Percentiles rank a stretch among this genome's conserved stretches.
Conservation (phyloP, 176 grass and related monocot genomes). For the Oryza longistaminata region DNA sequence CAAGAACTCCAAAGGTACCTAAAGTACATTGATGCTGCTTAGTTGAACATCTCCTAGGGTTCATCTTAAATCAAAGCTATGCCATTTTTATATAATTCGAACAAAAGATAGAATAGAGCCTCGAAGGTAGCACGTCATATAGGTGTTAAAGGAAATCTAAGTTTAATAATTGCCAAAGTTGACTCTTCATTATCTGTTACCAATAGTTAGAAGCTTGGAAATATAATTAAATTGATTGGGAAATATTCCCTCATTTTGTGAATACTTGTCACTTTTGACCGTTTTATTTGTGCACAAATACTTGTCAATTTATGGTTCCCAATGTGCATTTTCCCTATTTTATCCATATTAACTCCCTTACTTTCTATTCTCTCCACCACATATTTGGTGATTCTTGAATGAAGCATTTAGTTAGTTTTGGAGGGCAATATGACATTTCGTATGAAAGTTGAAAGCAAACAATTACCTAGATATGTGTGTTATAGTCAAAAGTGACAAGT, state of each 20-base stretch:
- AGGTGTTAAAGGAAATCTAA: conserved; percentile 20
- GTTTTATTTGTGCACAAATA: too few species aligned
- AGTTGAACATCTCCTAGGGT: conserved; percentile 21
- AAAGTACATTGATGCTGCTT: conserved; percentile 9
- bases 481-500: too few species aligned
- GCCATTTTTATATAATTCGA: conserved; percentile 11
- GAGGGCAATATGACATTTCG: too few species aligned
- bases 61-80: conserved; percentile 20
- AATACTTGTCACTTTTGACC: background rate
- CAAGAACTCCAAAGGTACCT: conserved; percentile 79
- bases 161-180: conserved; percentile 5
- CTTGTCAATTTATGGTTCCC: too few species aligned
- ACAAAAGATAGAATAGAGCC: conserved; percentile 15
- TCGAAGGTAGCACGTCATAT: background rate
- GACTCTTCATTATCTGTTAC: conserved; percentile 19
- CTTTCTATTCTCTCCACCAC: too few species aligned
- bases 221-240: background rate
- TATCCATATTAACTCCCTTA: too few species aligned
- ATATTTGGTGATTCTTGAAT: too few species aligned
- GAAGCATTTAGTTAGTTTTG: too few species aligned
- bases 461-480: too few species aligned
- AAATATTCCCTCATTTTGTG: background rate
- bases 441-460: too few species aligned
- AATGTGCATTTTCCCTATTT: too few species aligned
- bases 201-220: conserved; percentile 15